phyloP scores from a whole-genome alignment of 768 basidiomycete genomes.

The Leccinum variicolor region DNA sequence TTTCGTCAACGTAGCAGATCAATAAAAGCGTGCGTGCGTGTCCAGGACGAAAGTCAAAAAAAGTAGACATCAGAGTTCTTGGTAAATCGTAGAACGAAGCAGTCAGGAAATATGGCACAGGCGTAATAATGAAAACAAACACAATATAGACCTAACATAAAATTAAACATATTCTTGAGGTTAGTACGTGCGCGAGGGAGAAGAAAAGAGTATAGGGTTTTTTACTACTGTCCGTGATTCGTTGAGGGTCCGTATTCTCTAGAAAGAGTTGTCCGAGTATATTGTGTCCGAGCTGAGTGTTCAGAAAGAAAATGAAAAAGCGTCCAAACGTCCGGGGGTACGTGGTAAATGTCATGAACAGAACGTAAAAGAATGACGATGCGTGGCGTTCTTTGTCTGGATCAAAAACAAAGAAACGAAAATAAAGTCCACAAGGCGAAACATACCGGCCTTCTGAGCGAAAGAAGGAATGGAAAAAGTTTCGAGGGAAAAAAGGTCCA shows the following conservation, averaged over 20 bases:
- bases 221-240: conserved; percentile 14
- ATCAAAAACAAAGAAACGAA: neutral
- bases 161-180: neutral
- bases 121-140: neutral
- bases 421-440: conserved; percentile 5
- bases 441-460: conserved; percentile 5
- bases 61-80: neutral
- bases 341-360: conserved; percentile 19
- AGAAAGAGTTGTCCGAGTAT: conserved; percentile 19
- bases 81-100: neutral
- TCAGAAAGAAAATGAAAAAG: neutral
- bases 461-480: neutral
- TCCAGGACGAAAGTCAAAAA: neutral
- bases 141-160: neutral
- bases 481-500: conserved; percentile 2
- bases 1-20: neutral
- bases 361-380: conserved; percentile 17
- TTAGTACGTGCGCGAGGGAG: neutral
- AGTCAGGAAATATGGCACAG: neutral
- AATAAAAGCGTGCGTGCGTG: neutral
- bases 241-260: conserved; percentile 23
- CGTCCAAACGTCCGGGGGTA: conserved; percentile 17
- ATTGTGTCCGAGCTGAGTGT: conserved; percentile 16
- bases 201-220: neutral
- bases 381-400: conserved; percentile 11